These are phyloP conservation scores for Sarocladium strictum DNA, from an alignment of 2,329 filamentous ascomycete species.

Conservation along the genomic window DNA sequence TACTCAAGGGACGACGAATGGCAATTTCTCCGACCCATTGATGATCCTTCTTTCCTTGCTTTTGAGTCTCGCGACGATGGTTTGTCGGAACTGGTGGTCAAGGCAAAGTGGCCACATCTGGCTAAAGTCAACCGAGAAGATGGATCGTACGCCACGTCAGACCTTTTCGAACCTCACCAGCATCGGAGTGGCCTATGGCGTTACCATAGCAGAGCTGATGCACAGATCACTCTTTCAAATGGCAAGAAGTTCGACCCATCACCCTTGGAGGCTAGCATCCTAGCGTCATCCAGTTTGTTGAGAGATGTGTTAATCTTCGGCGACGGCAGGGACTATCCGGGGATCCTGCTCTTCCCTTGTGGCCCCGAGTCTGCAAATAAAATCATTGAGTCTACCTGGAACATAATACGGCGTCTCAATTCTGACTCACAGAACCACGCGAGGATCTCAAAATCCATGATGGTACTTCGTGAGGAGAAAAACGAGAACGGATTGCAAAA, in stretches of 20 bases:
- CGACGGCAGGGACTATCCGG: conserved; percentile 47
- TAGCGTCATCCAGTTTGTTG: conserved; percentile 30
- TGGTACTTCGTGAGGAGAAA: conserved; percentile 35
- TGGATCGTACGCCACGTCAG: conserved; percentile 56
- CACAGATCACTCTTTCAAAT: conserved; percentile 55
- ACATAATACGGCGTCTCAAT: conserved; percentile 41
- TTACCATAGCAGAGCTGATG: conserved; percentile 56
- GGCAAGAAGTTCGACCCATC: conserved; percentile 66
- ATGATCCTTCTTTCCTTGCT: conserved; percentile 23
- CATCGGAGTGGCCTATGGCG: conserved; percentile 24
- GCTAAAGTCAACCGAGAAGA: conserved; percentile 52
- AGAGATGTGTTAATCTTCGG: conserved; percentile 59
- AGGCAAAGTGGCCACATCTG: conserved; percentile 49
- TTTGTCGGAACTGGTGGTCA: conserved; percentile 50
- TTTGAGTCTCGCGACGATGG: conserved; percentile 41
- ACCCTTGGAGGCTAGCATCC: conserved; percentile 50
- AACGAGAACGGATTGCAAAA: conserved; percentile 37
- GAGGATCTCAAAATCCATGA: conserved; percentile 41
- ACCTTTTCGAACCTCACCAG: conserved; percentile 54
- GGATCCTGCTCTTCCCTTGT: conserved; percentile 46
- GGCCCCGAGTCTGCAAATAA: conserved; percentile 23
- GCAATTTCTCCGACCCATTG: conserved; percentile 48
- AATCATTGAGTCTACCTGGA: conserved; percentile 35
- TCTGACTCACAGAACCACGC: conserved; percentile 41
- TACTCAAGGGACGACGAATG: conserved; percentile 50